phyloP scores from a whole-genome alignment of 257 asterid genomes.

The Solanum ossicruentum region DNA sequence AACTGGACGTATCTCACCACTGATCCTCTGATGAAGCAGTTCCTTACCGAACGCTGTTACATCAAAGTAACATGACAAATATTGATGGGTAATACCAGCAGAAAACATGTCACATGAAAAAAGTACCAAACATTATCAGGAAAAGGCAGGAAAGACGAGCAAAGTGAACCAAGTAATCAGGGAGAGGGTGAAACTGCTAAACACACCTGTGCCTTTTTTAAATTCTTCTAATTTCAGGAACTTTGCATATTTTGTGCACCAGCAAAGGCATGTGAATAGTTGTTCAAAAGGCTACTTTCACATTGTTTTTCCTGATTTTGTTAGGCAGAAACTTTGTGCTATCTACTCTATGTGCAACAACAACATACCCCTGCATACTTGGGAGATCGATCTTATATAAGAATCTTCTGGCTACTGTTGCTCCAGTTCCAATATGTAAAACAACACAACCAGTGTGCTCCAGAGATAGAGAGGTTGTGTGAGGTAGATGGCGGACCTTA shows the following conservation, averaged over 20 bases:
- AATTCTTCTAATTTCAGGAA: background rate
- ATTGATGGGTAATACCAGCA: background rate
- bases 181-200: background rate
- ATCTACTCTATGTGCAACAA: background rate
- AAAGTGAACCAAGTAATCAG: background rate
- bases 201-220: background rate
- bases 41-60: constrained; percentile 76
- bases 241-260: background rate
- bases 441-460: background rate
- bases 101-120: background rate
- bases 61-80: background rate
- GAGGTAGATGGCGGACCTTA: background rate
- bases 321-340: background rate
- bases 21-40: constrained; percentile 97
- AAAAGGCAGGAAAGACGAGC: background rate
- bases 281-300: background rate
- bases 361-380: background rate
- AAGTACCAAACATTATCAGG: background rate
- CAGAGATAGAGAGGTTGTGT: background rate
- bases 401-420: background rate
- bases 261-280: background rate
- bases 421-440: background rate
- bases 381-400: background rate
- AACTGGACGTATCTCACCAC: constrained; percentile 94
- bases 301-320: background rate